Conservation (phyloP, 139 green algal species). For the Picochlorum sp. region DNA sequence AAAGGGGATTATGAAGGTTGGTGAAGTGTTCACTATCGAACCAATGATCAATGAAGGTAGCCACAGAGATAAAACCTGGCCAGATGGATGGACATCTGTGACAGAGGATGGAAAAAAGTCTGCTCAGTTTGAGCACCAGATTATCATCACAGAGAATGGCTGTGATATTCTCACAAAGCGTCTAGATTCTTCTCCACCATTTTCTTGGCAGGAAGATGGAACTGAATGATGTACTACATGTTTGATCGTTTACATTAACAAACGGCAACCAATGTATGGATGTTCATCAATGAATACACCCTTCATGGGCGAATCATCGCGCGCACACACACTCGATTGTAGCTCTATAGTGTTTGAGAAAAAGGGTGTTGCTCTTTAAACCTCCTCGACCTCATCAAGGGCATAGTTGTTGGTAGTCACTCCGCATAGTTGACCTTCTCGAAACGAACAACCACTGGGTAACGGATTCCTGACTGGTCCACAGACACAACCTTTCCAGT, state of each 20-base stretch:
- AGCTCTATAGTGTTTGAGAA: not conserved
- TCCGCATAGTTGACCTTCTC: constrained; percentile 97
- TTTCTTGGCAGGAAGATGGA: constrained; percentile 59
- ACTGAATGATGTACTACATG: not conserved
- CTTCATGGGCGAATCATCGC: no score
- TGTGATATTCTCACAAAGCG: constrained; percentile 74
- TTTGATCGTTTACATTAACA: not conserved
- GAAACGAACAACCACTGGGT: constrained; percentile 96
- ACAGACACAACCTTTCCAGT: constrained; percentile 97
- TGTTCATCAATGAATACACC: no score
- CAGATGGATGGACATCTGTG: constrained; percentile 88
- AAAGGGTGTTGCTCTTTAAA: constrained; percentile 6
- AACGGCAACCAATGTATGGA: not conserved
- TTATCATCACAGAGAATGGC: constrained; percentile 76
- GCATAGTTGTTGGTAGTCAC: constrained; percentile 98
- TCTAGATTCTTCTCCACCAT: constrained; percentile 58
- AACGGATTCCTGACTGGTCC: constrained; percentile 93
- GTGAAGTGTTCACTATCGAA: constrained; percentile 93
- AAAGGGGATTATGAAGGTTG: constrained; percentile 79
- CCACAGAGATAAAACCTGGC: constrained; percentile 80
- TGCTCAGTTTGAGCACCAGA: constrained; percentile 92
- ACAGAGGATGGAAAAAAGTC: constrained; percentile 80
- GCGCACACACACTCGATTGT: not conserved
- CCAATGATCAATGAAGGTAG: constrained; percentile 91
- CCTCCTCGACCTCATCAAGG: constrained; percentile 78